Evolutionary conservation across 2,329 filamentous ascomycete species (phyloP).

Genomic region (Nakataea oryzae): DNA sequence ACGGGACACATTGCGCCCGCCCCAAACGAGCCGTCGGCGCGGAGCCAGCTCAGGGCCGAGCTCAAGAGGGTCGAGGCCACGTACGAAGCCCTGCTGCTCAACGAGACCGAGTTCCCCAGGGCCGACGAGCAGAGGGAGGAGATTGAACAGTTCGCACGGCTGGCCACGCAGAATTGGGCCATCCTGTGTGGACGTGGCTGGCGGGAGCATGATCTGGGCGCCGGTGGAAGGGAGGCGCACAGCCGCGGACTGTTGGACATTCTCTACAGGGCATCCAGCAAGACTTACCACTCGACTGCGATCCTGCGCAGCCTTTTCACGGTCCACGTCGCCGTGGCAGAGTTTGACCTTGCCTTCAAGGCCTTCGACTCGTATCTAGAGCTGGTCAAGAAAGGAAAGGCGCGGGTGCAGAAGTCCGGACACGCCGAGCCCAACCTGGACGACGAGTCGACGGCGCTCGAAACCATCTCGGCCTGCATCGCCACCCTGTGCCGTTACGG

Average conservation of each 20-base stretch:
- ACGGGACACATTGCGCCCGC: conserved; percentile 30
- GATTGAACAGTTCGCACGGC: conserved; percentile 71
- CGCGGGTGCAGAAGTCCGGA: conserved; percentile 69
- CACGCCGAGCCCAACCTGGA: conserved; percentile 64
- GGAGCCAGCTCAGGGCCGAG: conserved; percentile 61
- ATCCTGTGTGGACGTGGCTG: conserved; percentile 71
- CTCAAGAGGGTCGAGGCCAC: conserved; percentile 67
- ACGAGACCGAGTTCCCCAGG: conserved; percentile 73
- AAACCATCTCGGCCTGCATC: conserved; percentile 72
- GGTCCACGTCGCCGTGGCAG: conserved; percentile 76
- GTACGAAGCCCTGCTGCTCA: conserved; percentile 70
- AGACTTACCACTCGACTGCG: conserved; percentile 89
- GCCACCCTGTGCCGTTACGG: conserved; percentile 76
- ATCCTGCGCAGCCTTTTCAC: conserved; percentile 80
- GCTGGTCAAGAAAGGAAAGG: conserved; percentile 76
- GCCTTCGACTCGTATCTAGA: conserved; percentile 88
- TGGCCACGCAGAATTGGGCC: conserved; percentile 77
- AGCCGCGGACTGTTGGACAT: conserved; percentile 74
- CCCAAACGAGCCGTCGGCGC: conserved; percentile 36
- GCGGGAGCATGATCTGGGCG: conserved; percentile 70
- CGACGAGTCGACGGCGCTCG: conserved; percentile 63
- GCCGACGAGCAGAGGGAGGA: conserved; percentile 70
- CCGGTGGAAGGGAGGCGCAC: conserved; percentile 66
- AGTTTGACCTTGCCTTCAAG: conserved; percentile 85
- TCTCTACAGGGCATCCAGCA: conserved; percentile 81